Conservation (phyloP, 2,329 filamentous ascomycete species). For the Trichoderma atroviride region DNA sequence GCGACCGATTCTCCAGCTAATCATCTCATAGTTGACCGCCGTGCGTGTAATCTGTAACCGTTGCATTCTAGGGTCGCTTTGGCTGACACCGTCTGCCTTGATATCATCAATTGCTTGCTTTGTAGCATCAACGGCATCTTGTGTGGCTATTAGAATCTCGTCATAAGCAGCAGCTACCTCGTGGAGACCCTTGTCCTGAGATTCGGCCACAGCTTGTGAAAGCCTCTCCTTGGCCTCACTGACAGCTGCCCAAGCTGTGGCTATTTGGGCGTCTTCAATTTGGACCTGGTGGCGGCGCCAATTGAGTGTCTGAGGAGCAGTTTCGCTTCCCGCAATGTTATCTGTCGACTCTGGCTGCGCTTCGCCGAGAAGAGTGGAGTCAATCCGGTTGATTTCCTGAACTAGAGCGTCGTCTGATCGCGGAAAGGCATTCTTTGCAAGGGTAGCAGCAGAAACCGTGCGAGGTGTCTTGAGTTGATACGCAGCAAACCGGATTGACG, state of each 20-base stretch:
- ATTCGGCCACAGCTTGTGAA: slow-evolving; percentile 50
- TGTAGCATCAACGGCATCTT: slow-evolving; percentile 91
- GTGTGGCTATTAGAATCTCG: slow-evolving; percentile 83
- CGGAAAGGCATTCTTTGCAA: slow-evolving; percentile 80
- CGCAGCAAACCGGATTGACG: slow-evolving; percentile 89
- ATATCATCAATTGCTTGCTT: slow-evolving; percentile 93
- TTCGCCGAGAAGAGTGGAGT: slow-evolving; percentile 68
- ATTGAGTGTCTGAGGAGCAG: slow-evolving; percentile 72
- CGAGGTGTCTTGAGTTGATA: slow-evolving; percentile 89
- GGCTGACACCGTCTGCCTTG: slow-evolving; percentile 77
- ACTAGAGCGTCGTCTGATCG: slow-evolving; percentile 64
- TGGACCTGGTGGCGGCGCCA: slow-evolving; percentile 87
- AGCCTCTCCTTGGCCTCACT: slow-evolving; percentile 55
- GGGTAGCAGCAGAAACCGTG: slow-evolving; percentile 76
- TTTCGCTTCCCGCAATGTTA: slow-evolving; percentile 52
- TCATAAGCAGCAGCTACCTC: slow-evolving; percentile 89
- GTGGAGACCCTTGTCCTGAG: slow-evolving; percentile 51
- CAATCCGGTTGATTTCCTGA: slow-evolving; percentile 68
- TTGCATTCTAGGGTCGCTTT: slow-evolving; percentile 86
- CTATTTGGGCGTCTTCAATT: slow-evolving; percentile 91
- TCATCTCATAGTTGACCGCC: slow-evolving; percentile 89
- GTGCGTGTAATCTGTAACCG: slow-evolving; percentile 89
- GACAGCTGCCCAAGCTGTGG: slow-evolving; percentile 76
- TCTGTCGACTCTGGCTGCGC: slow-evolving; percentile 50
- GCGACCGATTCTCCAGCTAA: slow-evolving; percentile 91